phyloP scores from a whole-genome alignment of 345 rosid species.

The Syzygium grande region DNA sequence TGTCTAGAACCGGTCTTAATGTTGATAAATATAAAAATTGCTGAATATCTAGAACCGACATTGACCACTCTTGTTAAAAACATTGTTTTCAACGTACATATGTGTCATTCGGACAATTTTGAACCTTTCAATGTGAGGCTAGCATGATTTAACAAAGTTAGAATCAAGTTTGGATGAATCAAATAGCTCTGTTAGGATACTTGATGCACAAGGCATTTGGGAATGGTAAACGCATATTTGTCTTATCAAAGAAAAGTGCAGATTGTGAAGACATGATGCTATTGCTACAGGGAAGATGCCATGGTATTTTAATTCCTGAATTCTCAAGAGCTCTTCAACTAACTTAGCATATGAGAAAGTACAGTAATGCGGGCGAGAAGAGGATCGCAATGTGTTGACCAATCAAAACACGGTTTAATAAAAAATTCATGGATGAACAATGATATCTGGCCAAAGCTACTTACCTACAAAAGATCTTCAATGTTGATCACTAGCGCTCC shows the following conservation, averaged over 20 bases:
- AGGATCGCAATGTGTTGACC: too few relatives aligned
- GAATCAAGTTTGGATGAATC: not conserved
- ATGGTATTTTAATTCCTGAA: not conserved
- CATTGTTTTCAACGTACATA: not conserved
- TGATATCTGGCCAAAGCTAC: too few relatives aligned
- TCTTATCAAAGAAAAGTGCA: not conserved
- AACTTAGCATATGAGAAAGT: not conserved
- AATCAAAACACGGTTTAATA: too few relatives aligned
- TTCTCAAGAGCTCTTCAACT: not conserved
- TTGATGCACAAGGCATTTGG: not conserved
- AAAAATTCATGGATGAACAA: too few relatives aligned
- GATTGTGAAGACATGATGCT: not conserved
- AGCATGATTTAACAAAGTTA: accelerated
- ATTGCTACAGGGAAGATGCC: not conserved
- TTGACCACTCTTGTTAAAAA: not conserved
- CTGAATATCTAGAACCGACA: not conserved
- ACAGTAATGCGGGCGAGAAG: too few relatives aligned
- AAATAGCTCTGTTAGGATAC: not conserved
- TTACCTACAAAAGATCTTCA: too few relatives aligned
- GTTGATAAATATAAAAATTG: not conserved
- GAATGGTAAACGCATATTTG: not conserved
- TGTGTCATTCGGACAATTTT: too few relatives aligned
- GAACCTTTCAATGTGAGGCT: not conserved
- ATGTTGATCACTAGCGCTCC: too few relatives aligned
- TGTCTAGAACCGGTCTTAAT: too few relatives aligned